Base-by-base conservation (phyloP, 371 early-diverging fungal species). In the Mortierella sp. region DNA sequence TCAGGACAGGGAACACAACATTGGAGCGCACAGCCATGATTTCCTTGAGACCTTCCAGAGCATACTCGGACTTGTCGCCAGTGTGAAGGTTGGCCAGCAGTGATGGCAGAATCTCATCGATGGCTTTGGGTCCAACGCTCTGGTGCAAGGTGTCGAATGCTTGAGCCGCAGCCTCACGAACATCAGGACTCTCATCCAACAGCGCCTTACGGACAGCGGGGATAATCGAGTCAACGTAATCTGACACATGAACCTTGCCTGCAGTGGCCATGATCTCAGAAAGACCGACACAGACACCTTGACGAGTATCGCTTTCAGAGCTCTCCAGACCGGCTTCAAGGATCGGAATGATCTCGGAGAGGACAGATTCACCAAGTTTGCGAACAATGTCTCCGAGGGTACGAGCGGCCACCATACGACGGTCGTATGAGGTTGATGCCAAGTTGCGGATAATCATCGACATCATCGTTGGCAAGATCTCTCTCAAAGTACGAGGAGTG, bases 401-500 rank as follows among this genome's bases (percentile, higher is more conserved):
- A 56, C 95, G 87, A 4, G 95, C 96, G 47, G 96, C 95, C 18
- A 93, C 93, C 30, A 89, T 84, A 23, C 93, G 90, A 28, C 87
- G 85, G 43, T 95, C 96, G 73, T 85, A 83, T 38, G 83, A 84
- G 21, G 85, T 82, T 57, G 90, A 87, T 18, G 95, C 89, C 61
- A 98, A 82, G 48, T 84, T 89, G 42, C 83, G 85, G 46, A 98
- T 91, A 28, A 98, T 87, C 79, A 96, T 87, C 13, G 86, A 81
- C 92, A 98, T 94, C 82, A 97, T 87, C 12, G 87, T 81, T 30
- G 93, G 85, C 78, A 98, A 67, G 64, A 97, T 95, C 74, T 97
- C 96, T 86, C 95, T 95, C 72, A 98, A 84, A 9, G 95, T 96
- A 58, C 97, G 93, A 61, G 99, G 98, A 28, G 98, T 98, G 84